A percentile compares a stretch with the other conserved stretches of the same genome.
These are phyloP conservation scores for Pezicula carpinea DNA, from an alignment of 2,329 filamentous ascomycete genomes.

Conservation along the genomic window DNA sequence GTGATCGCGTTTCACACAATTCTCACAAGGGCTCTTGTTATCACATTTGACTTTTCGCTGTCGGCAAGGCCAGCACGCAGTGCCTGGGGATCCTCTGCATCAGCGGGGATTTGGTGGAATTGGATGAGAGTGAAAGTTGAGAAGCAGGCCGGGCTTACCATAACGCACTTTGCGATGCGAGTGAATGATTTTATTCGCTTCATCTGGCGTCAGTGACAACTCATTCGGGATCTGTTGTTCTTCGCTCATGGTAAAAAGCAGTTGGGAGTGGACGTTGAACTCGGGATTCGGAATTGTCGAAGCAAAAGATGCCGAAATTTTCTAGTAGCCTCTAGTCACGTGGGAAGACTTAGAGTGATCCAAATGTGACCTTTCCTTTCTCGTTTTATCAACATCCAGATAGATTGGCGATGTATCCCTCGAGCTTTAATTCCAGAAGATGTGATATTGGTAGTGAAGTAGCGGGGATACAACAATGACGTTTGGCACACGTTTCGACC, in stretches of 20 bases:
- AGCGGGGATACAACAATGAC: too few species aligned
- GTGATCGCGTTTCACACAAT: slow-evolving; percentile 63
- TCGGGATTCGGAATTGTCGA: too few species aligned
- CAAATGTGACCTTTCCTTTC: too few species aligned
- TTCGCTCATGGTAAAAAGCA: slow-evolving; percentile 6
- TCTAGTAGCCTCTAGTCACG: too few species aligned
- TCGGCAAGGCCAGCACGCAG: slow-evolving; percentile 58
- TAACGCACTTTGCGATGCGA: slow-evolving; percentile 66
- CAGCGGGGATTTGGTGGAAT: slow-evolving; percentile 1
- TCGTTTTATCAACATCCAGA: too few species aligned
- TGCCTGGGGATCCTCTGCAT: slow-evolving; percentile 16
- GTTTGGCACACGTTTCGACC: too few species aligned
- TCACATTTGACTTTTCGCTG: slow-evolving; percentile 67
- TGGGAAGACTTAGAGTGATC: too few species aligned
- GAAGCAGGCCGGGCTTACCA: slow-evolving; percentile 41
- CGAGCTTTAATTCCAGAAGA: too few species aligned
- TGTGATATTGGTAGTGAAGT: too few species aligned
- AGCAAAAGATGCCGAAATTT: too few species aligned
- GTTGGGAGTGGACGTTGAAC: too few species aligned
- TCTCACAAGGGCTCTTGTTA: slow-evolving; percentile 64
- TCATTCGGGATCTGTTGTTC: slow-evolving; percentile 4
- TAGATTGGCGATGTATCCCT: too few species aligned
- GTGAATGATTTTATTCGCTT: slow-evolving; percentile 64
- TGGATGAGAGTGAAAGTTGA: background rate
- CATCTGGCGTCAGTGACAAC: slow-evolving; percentile 40